Evolutionary conservation across 768 basidiomycete species (phyloP), one percentile per base, ranked within the genome.

Genomic region (Boletus pseudopeckii): DNA sequence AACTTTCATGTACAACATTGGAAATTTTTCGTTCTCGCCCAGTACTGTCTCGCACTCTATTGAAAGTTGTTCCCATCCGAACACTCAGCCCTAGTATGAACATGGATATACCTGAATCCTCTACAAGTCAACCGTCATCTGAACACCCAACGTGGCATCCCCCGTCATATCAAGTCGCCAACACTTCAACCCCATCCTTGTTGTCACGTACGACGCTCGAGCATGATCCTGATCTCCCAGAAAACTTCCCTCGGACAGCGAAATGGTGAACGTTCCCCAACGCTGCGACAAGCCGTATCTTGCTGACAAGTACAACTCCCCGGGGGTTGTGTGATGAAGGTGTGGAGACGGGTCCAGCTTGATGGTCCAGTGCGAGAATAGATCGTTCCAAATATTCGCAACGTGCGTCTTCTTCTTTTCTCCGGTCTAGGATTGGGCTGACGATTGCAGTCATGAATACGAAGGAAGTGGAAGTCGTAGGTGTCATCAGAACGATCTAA

Each of bases 311-410:
- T 17, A 11, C 14, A n/a, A 39, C 10, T 43, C 17, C 18, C 9
- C 30, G 9, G 10, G 28, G 18, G 38, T 14, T 5, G 40, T 28
- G 43, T 18, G 24, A 22, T 18, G 40, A 54, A 94, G 91, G 85
- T 88, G 81, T 58, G 78, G 82, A 13, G 91, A 94, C 61, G 91
- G 90, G 0, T 82, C 85, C 3, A 76, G 75, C 14, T 70, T 85
- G 1, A 75, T 96, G 11, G 74, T 81, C 0, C 82, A 86, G 36
- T 85, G 83, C 58, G 92, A 96, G 67, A 82, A 90, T 59, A 72
- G 85, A 22, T 74, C 77, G 0, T 77, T 91, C 40, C 82, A 85
- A 39, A 60, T 82, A 22, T 80, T 82, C 41, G 55, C 75, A 30
- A 55, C 75, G 86, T 86, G 50, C 52, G 64, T 47, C 26, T 20